phyloP scores from a whole-genome alignment of 1,284 basidiomycete genomes.

The Pseudozyma thailandica region DNA sequence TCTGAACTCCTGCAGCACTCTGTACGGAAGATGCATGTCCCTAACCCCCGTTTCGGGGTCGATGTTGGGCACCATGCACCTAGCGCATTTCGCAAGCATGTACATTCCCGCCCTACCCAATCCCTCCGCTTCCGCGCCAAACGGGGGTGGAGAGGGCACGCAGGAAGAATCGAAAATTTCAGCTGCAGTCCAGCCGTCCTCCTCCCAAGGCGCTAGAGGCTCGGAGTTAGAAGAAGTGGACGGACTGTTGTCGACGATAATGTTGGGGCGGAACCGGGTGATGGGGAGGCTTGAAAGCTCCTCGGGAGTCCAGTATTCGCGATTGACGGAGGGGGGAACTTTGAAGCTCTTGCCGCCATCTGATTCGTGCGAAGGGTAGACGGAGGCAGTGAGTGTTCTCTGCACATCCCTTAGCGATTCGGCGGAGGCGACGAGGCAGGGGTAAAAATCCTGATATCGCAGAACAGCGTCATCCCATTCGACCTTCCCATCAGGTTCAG shows the following conservation, averaged over 20 bases:
- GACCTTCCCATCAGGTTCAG: constrained; percentile 35
- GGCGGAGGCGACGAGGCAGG: constrained; percentile 49
- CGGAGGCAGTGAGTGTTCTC: constrained; percentile 48
- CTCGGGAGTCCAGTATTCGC: constrained; percentile 59
- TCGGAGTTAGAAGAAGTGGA: constrained; percentile 5
- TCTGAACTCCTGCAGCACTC: constrained; percentile 53
- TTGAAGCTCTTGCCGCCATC: constrained; percentile 23
- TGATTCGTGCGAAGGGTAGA: constrained; percentile 36
- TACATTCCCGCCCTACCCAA: constrained; percentile 53
- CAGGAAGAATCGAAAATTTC: constrained; percentile 45
- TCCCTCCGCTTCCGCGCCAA: constrained; percentile 44
- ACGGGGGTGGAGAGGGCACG: constrained; percentile 4
- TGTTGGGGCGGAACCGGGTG: constrained; percentile 60
- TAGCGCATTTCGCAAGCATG: constrained; percentile 53
- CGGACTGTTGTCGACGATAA: constrained; percentile 52
- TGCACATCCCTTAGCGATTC: constrained; percentile 56
- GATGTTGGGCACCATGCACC: constrained; percentile 60
- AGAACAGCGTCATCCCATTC: constrained; percentile 41
- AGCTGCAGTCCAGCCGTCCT: constrained; percentile 56
- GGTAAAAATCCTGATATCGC: constrained; percentile 58
- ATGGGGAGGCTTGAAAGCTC: constrained; percentile 49
- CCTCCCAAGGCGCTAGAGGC: constrained; percentile 50
- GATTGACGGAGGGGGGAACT: constrained; percentile 42
- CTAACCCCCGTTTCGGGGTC: constrained; percentile 54
- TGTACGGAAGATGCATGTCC: constrained; percentile 54